Conservation (phyloP, 768 basidiomycete species). For the Phanerochaete carnosa region DNA sequence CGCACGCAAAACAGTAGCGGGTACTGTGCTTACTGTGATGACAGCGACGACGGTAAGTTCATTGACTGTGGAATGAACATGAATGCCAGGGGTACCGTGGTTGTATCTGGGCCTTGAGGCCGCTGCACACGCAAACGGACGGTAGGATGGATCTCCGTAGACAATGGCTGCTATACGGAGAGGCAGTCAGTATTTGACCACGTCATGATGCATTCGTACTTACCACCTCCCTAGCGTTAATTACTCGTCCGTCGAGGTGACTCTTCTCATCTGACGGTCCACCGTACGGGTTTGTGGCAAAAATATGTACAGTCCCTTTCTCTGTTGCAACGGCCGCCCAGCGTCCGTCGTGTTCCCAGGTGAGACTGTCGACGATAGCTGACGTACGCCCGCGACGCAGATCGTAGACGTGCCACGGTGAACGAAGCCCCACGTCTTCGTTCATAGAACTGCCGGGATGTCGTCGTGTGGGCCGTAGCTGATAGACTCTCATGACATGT, state of each 20-base stretch:
- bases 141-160: constrained; percentile 53
- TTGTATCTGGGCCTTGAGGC: constrained; percentile 21
- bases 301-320: constrained; percentile 67
- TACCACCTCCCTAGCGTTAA: constrained; percentile 50
- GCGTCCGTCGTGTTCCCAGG: constrained; percentile 54
- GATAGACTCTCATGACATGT: constrained; percentile 48
- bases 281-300: constrained; percentile 74
- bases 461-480: constrained; percentile 29
- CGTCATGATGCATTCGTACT: constrained; percentile 20
- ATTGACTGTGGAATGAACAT: constrained; percentile 44
- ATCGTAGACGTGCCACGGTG: constrained; percentile 58
- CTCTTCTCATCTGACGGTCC: constrained; percentile 61
- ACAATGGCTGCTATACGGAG: constrained; percentile 40
- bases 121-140: constrained; percentile 44
- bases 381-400: constrained; percentile 70
- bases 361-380: constrained; percentile 54
- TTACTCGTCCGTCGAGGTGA: constrained; percentile 55
- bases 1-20: constrained; percentile 1
- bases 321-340: constrained; percentile 70
- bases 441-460: not conserved
- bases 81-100: constrained; percentile 47
- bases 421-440: not conserved
- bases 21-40: constrained; percentile 5
- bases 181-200: not conserved
- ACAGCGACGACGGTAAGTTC: constrained; percentile 31